Evolutionary conservation across 2,329 filamentous ascomycete genomes (phyloP).

Genomic region (Colletotrichum spaethianum): DNA sequence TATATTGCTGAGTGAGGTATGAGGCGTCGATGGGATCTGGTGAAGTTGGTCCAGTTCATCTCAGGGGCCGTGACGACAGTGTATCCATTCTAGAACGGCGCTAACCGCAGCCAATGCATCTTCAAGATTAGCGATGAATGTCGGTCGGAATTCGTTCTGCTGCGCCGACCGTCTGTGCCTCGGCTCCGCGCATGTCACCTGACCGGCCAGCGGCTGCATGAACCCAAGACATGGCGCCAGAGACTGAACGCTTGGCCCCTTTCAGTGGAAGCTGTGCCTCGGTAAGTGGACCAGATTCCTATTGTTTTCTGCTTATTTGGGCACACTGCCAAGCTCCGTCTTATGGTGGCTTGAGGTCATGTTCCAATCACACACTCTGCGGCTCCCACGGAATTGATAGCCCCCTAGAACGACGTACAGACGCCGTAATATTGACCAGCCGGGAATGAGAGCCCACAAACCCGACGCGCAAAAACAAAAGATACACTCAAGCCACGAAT

Average conservation of each 20-base stretch:
- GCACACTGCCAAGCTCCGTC: not conserved
- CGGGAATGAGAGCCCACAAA: not conserved
- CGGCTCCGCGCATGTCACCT: slow-evolving; percentile 7
- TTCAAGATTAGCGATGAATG: not conserved
- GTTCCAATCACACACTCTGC: not conserved
- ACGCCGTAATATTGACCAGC: not conserved
- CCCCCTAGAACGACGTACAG: not conserved
- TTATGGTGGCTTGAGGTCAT: not conserved
- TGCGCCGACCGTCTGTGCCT: not conserved
- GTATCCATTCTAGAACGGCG: not conserved
- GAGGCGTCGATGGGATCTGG: slow-evolving; percentile 7
- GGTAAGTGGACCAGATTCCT: slow-evolving; percentile 9
- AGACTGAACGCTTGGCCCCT: not conserved
- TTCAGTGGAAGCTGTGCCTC: not conserved
- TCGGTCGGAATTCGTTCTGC: not conserved
- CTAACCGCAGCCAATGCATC: not conserved
- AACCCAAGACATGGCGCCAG: not conserved
- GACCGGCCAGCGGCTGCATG: not conserved
- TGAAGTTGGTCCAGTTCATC: not conserved
- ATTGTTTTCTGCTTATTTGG: not conserved
- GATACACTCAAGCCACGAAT: not conserved
- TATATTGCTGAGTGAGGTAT: not conserved
- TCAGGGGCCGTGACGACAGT: not conserved
- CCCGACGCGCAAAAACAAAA: too few relatives aligned
- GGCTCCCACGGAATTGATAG: not conserved